phyloP scores from a whole-genome alignment of 2,329 filamentous ascomycete genomes.

The Sarocladium kiliense region DNA sequence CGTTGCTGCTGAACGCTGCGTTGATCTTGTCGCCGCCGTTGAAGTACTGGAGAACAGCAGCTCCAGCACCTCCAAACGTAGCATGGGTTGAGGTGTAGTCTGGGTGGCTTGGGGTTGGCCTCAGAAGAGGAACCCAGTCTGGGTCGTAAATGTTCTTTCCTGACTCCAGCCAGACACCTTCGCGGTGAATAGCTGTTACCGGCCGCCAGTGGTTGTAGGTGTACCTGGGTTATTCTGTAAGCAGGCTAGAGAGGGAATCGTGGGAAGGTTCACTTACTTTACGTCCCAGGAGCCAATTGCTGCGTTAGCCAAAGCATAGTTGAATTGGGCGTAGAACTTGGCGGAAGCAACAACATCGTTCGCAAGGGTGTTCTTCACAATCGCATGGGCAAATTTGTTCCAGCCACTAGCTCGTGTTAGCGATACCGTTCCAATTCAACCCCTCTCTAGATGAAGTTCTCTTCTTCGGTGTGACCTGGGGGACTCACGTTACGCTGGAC shows the following conservation, averaged over 20 bases:
- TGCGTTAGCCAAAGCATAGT: constrained; percentile 14
- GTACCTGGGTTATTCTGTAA: background rate
- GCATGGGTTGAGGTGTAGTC: constrained; percentile 14
- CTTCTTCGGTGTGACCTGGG: too few relatives aligned
- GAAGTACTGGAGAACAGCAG: constrained; percentile 10
- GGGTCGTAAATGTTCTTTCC: constrained; percentile 13
- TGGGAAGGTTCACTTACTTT: constrained; percentile 10
- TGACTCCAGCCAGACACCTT: constrained; percentile 11
- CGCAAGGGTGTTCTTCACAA: constrained; percentile 10
- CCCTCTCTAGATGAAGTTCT: too few relatives aligned
- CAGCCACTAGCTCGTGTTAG: constrained; percentile 8
- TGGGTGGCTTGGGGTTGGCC: constrained; percentile 12
- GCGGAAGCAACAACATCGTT: constrained; percentile 11
- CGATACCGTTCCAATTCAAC: too few relatives aligned
- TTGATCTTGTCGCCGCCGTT: constrained; percentile 12
- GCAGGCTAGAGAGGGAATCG: too few relatives aligned
- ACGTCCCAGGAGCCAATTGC: constrained; percentile 12
- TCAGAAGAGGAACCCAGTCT: constrained; percentile 12
- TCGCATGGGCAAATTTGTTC: constrained; percentile 11
- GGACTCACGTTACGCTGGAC: constrained; percentile 11
- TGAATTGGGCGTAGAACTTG: constrained; percentile 13
- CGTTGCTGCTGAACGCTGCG: constrained; percentile 11
- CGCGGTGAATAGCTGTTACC: constrained; percentile 11
- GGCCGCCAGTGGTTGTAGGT: constrained; percentile 11
- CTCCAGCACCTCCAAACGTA: constrained; percentile 12